Conservation (phyloP, 2,329 filamentous ascomycete genomes). For the Colletotrichum neosansevieriae region DNA sequence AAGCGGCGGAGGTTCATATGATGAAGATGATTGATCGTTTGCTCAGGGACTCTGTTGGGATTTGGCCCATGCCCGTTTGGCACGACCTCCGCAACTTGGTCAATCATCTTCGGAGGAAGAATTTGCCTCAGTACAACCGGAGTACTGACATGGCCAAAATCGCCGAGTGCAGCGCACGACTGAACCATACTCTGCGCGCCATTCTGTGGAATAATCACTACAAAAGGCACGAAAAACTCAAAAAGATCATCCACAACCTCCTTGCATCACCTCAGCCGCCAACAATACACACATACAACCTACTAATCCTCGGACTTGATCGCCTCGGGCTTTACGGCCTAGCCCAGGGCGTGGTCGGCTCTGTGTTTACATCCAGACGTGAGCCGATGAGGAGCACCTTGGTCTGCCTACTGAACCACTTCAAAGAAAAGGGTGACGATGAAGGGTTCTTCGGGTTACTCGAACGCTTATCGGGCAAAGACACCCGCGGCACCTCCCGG, state of each 20-base stretch:
- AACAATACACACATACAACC: constrained; percentile 77
- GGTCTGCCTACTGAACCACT: constrained; percentile 64
- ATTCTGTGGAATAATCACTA: constrained; percentile 22
- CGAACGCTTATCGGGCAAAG: constrained; percentile 59
- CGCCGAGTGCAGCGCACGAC: neutral
- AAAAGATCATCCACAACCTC: constrained; percentile 74
- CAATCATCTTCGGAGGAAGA: constrained; percentile 7
- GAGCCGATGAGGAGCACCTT: constrained; percentile 63
- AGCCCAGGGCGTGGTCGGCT: constrained; percentile 65
- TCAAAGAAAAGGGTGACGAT: constrained; percentile 55
- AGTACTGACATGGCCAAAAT: neutral
- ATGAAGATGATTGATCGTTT: neutral
- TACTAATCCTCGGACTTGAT: constrained; percentile 75
- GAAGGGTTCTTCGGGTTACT: constrained; percentile 59
- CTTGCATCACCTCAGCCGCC: constrained; percentile 72
- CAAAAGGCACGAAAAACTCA: constrained; percentile 43
- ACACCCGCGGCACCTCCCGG: constrained; percentile 54
- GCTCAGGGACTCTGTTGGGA: constrained; percentile 1
- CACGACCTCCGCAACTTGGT: constrained; percentile 33
- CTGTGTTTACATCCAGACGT: constrained; percentile 59
- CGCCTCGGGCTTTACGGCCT: constrained; percentile 61
- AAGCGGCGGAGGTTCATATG: neutral
- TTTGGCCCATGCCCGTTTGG: neutral
- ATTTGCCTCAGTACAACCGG: constrained; percentile 20
- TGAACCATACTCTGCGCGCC: constrained; percentile 25